These are phyloP conservation scores for Stenogyne calaminthoides DNA, from an alignment of 305 asterid species.

Conservation along the genomic window DNA sequence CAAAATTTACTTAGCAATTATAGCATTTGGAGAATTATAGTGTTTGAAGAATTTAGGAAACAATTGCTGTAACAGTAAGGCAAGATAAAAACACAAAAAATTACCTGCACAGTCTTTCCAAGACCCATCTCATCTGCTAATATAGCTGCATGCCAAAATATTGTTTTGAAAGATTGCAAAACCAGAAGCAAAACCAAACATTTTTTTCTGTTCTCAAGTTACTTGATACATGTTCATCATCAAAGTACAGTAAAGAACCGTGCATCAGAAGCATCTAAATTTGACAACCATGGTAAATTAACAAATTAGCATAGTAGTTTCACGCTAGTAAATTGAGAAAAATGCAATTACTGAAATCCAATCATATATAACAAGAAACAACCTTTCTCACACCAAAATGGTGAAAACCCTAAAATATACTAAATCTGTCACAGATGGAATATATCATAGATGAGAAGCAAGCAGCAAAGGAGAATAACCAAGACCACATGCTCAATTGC, in stretches of 20 bases:
- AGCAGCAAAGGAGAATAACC: background rate
- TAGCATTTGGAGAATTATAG: background rate
- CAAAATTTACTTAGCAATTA: constrained; percentile 26
- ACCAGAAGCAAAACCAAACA: constrained; percentile 17
- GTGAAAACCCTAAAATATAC: constrained; percentile 10
- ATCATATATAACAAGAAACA: too few relatives aligned
- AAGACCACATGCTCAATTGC: constrained; percentile 1
- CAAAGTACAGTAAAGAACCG: constrained; percentile 20
- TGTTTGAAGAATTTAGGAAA: too few relatives aligned
- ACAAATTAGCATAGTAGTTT: constrained; percentile 1
- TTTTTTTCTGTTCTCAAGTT: constrained; percentile 11
- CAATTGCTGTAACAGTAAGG: constrained; percentile 7
- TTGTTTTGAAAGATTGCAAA: constrained; percentile 3
- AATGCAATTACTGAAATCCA: too few relatives aligned
- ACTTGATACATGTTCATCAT: constrained; percentile 13
- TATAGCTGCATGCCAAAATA: constrained; percentile 68
- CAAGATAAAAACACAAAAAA: constrained; percentile 19
- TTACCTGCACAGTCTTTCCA: constrained; percentile 96
- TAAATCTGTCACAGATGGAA: constrained; percentile 7
- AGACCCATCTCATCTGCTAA: constrained; percentile 99
- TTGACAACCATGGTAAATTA: constrained; percentile 14
- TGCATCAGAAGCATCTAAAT: constrained; percentile 26
- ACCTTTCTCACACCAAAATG: background rate
- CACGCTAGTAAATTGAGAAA: too few relatives aligned
- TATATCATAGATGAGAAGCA: constrained; percentile 1